Conservation (phyloP, 164 flowering plant genomes). For the Nymphaea colorata region DNA sequence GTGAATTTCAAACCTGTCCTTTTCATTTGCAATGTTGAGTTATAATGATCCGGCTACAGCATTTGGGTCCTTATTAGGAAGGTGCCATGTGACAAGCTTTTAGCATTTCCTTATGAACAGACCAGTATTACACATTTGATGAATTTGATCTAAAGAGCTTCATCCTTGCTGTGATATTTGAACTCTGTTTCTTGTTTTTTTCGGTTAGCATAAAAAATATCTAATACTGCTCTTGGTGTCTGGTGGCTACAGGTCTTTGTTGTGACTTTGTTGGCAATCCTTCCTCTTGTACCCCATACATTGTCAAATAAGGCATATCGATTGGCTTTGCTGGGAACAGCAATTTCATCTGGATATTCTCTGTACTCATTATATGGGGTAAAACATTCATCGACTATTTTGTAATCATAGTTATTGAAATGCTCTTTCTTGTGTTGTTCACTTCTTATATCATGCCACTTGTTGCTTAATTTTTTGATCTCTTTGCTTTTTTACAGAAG, state of each 20-base stretch:
- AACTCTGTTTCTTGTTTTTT: neutral
- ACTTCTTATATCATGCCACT: neutral
- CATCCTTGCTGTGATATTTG: no score
- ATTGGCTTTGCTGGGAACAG: conserved; percentile 80
- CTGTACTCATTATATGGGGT: conserved; percentile 91
- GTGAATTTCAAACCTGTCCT: no score
- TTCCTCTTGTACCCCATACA: conserved; percentile 63
- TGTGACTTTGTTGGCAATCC: conserved; percentile 75
- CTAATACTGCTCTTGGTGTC: neutral
- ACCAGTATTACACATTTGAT: no score
- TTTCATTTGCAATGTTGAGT: no score
- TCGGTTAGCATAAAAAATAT: neutral
- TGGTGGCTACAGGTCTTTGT: conserved; percentile 54
- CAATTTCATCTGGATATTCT: conserved; percentile 67
- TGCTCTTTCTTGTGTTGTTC: neutral
- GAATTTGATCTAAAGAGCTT: no score
- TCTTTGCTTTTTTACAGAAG: conserved; percentile 32
- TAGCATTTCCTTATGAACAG: no score
- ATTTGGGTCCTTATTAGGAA: no score
- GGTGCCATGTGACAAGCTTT: no score
- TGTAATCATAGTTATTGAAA: neutral
- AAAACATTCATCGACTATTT: conserved; percentile 3
- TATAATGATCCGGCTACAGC: no score
- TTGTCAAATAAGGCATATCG: conserved; percentile 82
- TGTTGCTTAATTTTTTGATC: neutral